Evolutionary conservation across 139 green algal genomes (phyloP).

Genomic region (Volvox reticuliferus): DNA sequence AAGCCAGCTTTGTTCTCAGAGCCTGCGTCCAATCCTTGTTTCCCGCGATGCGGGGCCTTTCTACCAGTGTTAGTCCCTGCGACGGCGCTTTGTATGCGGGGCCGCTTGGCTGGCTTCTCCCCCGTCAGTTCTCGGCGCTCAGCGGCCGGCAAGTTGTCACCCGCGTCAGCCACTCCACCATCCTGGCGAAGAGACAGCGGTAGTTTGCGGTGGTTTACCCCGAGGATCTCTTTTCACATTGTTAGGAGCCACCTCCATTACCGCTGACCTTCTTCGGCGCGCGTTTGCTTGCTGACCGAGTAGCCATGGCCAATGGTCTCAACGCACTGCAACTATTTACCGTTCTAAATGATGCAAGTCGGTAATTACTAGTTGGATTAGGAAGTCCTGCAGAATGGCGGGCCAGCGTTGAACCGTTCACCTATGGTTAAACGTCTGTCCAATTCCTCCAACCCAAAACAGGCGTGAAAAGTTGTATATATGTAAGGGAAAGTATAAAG

Average conservation of each 20-base stretch:
- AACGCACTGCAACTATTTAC: neutral
- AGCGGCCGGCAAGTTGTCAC: neutral
- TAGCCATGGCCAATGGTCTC: neutral
- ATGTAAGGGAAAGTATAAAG: no score
- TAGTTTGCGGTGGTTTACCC: no score
- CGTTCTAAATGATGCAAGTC: no score
- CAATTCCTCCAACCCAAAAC: no score
- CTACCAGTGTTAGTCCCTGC: neutral
- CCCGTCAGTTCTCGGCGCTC: neutral
- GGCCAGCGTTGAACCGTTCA: no score
- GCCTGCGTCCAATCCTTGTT: neutral
- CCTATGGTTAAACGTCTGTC: no score
- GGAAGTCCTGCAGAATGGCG: no score
- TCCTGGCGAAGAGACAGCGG: neutral
- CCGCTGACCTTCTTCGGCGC: neutral
- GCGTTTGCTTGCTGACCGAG: neutral
- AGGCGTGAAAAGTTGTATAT: no score
- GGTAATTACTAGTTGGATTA: no score
- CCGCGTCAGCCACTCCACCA: neutral
- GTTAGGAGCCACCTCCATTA: neutral
- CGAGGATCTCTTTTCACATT: neutral
- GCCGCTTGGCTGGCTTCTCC: constrained; percentile 5
- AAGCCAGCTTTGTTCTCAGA: neutral
- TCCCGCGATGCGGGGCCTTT: neutral
- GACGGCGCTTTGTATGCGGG: neutral